Evolutionary conservation across 2,329 filamentous ascomycete species (phyloP).

Genomic region (Penicillium sp.): DNA sequence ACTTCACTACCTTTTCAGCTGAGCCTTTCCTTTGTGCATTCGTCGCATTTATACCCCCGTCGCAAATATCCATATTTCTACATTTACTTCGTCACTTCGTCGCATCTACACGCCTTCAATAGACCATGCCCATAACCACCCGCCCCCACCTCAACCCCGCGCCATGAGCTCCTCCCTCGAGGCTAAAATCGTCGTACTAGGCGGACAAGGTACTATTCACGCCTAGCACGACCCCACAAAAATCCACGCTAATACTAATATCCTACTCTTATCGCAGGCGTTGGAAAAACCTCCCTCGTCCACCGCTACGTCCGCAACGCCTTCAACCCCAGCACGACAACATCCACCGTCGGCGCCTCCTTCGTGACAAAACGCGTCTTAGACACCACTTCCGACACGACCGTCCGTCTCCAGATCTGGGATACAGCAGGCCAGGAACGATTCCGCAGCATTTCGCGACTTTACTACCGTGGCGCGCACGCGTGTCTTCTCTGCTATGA

Average conservation of each 20-base stretch:
- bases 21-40: neutral
- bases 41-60: neutral
- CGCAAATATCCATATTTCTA: neutral
- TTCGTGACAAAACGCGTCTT: constrained; percentile 78
- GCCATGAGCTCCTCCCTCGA: constrained; percentile 52
- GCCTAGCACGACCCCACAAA: neutral
- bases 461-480: constrained; percentile 96
- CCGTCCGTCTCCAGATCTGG: constrained; percentile 93
- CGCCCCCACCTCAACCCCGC: constrained; percentile 30
- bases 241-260: neutral
- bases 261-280: constrained; percentile 34
- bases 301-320: constrained; percentile 51
- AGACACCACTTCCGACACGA: constrained; percentile 80
- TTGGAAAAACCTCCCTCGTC: constrained; percentile 55
- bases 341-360: constrained; percentile 75
- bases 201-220: constrained; percentile 47
- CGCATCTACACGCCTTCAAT: constrained; percentile 1
- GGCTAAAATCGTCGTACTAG: constrained; percentile 55
- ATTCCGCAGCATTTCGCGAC: constrained; percentile 88
- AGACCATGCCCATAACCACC: constrained; percentile 34
- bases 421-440: constrained; percentile 95
- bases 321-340: constrained; percentile 44
- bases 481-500: constrained; percentile 93
- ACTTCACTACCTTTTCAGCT: neutral
- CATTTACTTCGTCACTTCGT: neutral